Percentiles rank a stretch among this genome's conserved stretches.
These are phyloP conservation scores for Solanum chaucha DNA, from an alignment of 257 asterid species.

Conservation along the genomic window DNA sequence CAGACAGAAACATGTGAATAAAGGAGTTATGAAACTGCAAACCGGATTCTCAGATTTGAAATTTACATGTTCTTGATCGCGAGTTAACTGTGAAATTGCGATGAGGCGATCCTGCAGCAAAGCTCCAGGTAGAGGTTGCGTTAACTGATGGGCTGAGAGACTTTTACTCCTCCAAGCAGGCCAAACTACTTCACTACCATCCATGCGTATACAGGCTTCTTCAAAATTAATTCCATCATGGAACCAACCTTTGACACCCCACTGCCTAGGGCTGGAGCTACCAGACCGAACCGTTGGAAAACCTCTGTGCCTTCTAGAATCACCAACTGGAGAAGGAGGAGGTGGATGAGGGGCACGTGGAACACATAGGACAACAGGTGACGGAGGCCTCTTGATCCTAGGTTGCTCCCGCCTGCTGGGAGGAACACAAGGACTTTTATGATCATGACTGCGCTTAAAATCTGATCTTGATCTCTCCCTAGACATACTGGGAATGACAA, in stretches of 20 bases:
- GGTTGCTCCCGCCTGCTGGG: slow-evolving; percentile 86
- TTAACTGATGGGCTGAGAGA: slow-evolving; percentile 67
- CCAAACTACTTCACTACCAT: slow-evolving; percentile 93
- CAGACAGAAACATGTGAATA: not conserved
- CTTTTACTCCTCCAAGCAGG: slow-evolving; percentile 95
- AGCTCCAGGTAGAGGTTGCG: slow-evolving; percentile 88
- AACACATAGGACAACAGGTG: slow-evolving; percentile 97
- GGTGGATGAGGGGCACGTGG: slow-evolving; percentile 98
- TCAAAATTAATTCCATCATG: slow-evolving; percentile 85
- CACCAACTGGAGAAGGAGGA: slow-evolving; percentile 93
- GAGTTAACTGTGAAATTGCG: slow-evolving; percentile 91
- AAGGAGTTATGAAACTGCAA: not conserved
- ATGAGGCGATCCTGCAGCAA: slow-evolving; percentile 91
- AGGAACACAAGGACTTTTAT: slow-evolving; percentile 90
- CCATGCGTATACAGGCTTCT: slow-evolving; percentile 75
- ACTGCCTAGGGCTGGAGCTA: slow-evolving; percentile 98
- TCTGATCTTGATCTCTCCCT: slow-evolving; percentile 90
- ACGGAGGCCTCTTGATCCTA: slow-evolving; percentile 93
- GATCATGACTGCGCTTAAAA: slow-evolving; percentile 70
- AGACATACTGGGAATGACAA: slow-evolving; percentile 85
- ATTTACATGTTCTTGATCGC: slow-evolving; percentile 92
- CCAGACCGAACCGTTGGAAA: slow-evolving; percentile 97
- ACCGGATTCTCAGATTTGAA: not conserved
- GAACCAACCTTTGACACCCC: slow-evolving; percentile 99
- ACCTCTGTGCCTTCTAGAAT: slow-evolving; percentile 85